A percentile compares a stretch with the other conserved stretches of the same genome.
These are phyloP conservation scores for Rhodotorula toruloides DNA, from an alignment of 768 basidiomycete species.

Conservation along the genomic window DNA sequence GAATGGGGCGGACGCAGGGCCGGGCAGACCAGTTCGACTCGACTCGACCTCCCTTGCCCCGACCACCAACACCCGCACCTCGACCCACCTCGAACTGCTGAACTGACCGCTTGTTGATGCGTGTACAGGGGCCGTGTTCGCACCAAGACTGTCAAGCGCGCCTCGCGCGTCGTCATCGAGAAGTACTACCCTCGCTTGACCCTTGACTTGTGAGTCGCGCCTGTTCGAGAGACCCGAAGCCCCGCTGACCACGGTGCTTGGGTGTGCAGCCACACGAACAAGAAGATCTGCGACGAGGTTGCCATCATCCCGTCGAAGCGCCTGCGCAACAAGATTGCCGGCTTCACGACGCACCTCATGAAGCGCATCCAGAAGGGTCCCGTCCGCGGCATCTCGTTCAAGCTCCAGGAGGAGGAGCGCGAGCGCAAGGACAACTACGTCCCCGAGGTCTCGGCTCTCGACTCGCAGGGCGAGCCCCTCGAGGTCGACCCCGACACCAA, in stretches of 20 bases:
- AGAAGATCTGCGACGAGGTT: constrained; percentile 55
- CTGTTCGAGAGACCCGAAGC: not conserved
- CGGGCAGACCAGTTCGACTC: not conserved
- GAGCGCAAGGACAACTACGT: constrained; percentile 99
- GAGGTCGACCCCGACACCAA: constrained; percentile 92
- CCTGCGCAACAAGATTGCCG: constrained; percentile 98
- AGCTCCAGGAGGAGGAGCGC: constrained; percentile 98
- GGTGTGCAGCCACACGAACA: constrained; percentile 43
- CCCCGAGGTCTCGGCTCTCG: constrained; percentile 94
- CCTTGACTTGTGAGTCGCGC: constrained; percentile 77
- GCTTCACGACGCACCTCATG: constrained; percentile 99
- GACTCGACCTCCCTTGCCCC: not conserved
- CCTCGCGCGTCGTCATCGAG: constrained; percentile 97
- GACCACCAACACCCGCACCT: not conserved
- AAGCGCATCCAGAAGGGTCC: constrained; percentile 98
- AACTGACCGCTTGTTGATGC: not conserved
- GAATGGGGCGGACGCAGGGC: no score
- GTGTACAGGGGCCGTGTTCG: constrained; percentile 85
- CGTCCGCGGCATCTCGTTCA: constrained; percentile 99
- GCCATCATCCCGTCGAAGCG: constrained; percentile 91
- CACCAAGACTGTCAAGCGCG: constrained; percentile 99
- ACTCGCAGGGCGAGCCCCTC: constrained; percentile 63
- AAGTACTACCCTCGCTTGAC: constrained; percentile 99
- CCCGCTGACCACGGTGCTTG: not conserved
- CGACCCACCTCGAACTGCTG: not conserved